A percentile compares a stretch with the other conserved stretches of the same genome.
These are phyloP conservation scores for Aurantiochytrium sp. DNA, from an alignment of 108 stramenopile genomes.

Conservation along the genomic window DNA sequence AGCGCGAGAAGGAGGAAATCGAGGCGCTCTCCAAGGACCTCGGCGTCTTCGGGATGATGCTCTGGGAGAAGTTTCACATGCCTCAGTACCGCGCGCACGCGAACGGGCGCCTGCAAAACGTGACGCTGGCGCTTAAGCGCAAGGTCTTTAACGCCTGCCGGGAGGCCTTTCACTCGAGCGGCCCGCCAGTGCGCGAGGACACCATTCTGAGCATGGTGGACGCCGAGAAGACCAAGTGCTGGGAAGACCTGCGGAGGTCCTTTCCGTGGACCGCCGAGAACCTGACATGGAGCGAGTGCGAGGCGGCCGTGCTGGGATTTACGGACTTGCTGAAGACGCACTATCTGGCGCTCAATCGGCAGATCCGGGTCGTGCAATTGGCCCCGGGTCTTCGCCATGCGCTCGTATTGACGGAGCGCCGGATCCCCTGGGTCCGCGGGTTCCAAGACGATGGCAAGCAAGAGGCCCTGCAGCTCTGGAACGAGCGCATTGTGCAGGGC, in stretches of 20 bases:
- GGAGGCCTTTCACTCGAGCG: neutral
- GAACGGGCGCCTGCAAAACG: neutral
- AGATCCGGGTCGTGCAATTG: neutral
- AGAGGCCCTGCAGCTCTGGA: neutral
- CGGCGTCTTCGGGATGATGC: neutral
- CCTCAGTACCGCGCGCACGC: neutral
- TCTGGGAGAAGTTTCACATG: neutral
- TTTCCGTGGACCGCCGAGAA: neutral
- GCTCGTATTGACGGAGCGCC: neutral
- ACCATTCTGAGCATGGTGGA: neutral
- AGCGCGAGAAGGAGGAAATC: neutral
- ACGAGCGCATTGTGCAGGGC: neutral
- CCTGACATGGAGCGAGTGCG: neutral
- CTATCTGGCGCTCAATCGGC: neutral
- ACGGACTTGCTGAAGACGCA: neutral
- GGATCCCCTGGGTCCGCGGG: neutral
- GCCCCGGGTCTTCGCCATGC: neutral
- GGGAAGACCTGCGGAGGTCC: neutral
- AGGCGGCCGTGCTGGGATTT: neutral
- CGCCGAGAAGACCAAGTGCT: neutral
- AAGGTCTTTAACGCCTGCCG: neutral
- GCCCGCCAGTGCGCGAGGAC: neutral
- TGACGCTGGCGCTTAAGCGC: neutral
- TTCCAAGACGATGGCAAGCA: neutral
- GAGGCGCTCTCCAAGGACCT: neutral